Evolutionary conservation across 257 asterid genomes (phyloP), one percentile per base, ranked within the genome.

Genomic region (Mentha longifolia): DNA sequence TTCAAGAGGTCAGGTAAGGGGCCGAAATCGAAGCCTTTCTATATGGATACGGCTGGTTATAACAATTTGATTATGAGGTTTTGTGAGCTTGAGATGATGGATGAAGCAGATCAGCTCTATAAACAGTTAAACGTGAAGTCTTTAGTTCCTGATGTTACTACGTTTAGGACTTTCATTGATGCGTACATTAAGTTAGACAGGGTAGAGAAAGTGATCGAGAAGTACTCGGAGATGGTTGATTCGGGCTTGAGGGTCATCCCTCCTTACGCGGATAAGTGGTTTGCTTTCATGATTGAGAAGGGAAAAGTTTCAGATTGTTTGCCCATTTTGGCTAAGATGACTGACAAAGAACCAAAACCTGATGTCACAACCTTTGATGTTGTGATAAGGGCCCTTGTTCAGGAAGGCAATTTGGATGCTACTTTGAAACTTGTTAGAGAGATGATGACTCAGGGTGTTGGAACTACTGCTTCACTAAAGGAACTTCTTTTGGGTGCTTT

Each of bases 21-120:
- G 20, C 76, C 72, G 25, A 93, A 87, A 86, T 86, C 95, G 9
- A 89, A 79, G 84, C 91, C 96, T 81, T 90, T 93, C 72, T 78
- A 87, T 17, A 90, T 88, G 96, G 98, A 93, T 60, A 92, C 85
- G 62, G 90, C 90, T 0, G 98, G 97, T 15, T 93, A 76, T 65
- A 93, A 85, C 58, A 93, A 87, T 69, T 90, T 93, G 91, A 89
- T 93, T 41, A 66, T 67, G 9, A 86, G 92, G 78, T 67, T 93
- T 20, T 88, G 88, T 54, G 97, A 93, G 79, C 89, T 89, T 72
- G 89, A 78, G 43, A 89, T 79, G 95, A 78, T 89, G 86, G 88
- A 82, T 33, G 90, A 93, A 62, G 98, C 98, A 4, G 96, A 90
- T 66, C 67, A 70, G 75, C 86, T 81, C 49, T 88, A 83, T 69